Base-by-base conservation (phyloP, 2,329 filamentous ascomycete species). In the Xylaria sp. region DNA sequence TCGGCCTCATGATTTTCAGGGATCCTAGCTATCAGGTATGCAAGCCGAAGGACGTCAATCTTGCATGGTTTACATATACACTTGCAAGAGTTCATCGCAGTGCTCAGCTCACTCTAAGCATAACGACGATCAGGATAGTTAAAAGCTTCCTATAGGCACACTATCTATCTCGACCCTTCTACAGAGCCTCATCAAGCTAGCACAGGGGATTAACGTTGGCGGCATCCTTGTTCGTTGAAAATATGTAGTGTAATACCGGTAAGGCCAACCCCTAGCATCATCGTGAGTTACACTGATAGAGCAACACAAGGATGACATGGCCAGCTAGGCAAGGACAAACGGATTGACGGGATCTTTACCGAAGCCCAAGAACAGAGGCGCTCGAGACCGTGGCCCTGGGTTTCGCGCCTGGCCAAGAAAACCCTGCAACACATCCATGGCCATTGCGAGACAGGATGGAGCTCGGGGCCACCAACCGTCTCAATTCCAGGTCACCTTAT, bases 351-450 rank as follows among this genome's bases (percentile, higher is more conserved):
- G 62, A 69, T 53, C 42, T 40, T 9, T 44, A 44, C 63, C 58
- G 66, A 60, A 60, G 23, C 25, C 32, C 29, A 16, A 58, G 32
- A 53, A 42, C 12, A 25, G n/a, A 55, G 8, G 42, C 23, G 29
- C 47, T 29, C 29, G 27, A 23, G 6, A 66, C 35, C 54, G n/a
- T 60, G 55, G 61, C 29, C 47, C 29, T 51, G 51, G 61, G 54
- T 62, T 54, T 29, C 40, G 60, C 37, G 48, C 54, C 54, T 65
- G 32, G 48, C 27, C 32, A 40, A 29, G 42, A 37, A 27, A 58
- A 65, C 65, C 66, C 63, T 66, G 69, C 63, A 66, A 23, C 66
- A 61, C 63, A 69, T 69, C 69, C 63, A 58, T 71, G 66, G 40
- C 27, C 25, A 48, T 55, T 69, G 25, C 65, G 68, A 68, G 57